These are phyloP conservation scores for Daldinia caldariorum DNA, from an alignment of 495 filamentous ascomycete genomes.

Conservation along the genomic window DNA sequence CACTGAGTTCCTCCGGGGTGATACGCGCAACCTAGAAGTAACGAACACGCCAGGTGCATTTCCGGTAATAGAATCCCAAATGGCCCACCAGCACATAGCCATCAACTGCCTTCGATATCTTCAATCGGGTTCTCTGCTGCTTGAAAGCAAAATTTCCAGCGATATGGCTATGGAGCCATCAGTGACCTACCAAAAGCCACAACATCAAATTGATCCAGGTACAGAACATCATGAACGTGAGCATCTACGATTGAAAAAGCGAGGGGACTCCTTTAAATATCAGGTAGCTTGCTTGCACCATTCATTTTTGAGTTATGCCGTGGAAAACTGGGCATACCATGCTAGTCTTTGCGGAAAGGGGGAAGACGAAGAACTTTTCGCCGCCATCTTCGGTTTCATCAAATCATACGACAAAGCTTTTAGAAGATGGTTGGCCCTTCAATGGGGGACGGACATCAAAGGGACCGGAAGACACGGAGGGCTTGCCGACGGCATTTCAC, in stretches of 20 bases:
- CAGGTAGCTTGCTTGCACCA: neutral
- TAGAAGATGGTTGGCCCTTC: neutral
- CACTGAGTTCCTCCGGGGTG: neutral
- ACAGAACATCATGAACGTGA: neutral
- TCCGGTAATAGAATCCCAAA: neutral
- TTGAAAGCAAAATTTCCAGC: neutral
- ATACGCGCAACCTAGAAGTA: neutral
- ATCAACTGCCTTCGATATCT: neutral
- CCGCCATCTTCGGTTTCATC: neutral
- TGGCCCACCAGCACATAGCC: neutral
- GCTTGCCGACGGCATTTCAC: neutral
- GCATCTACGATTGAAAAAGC: neutral
- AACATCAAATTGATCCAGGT: neutral
- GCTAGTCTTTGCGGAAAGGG: neutral
- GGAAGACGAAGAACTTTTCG: neutral
- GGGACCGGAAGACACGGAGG: neutral
- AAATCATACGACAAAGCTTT: neutral
- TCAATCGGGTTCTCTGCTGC: neutral
- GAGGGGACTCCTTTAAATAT: neutral
- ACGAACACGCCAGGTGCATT: neutral
- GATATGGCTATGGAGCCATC: neutral
- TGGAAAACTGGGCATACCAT: slow-evolving; percentile 1
- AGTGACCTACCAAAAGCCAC: neutral
- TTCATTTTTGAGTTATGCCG: neutral
- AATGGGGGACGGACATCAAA: neutral